Base-by-base conservation (phyloP, 1,284 basidiomycete species). In the Takashimella koratensis region DNA sequence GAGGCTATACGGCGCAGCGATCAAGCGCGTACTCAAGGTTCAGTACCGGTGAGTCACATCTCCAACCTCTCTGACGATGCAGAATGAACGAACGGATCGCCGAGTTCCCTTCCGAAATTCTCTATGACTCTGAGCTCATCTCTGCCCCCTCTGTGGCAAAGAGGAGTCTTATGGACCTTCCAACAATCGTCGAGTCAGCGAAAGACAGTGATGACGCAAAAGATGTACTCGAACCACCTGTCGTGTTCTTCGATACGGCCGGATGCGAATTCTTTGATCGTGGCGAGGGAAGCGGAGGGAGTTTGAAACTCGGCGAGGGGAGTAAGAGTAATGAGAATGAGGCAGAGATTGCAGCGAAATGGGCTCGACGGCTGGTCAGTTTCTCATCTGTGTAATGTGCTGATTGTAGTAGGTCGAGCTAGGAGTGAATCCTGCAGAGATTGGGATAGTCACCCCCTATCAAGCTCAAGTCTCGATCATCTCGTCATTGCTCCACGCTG, bases 311-410 rank as follows among this genome's bases (percentile, higher is more conserved):
- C 4, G 88, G 90, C 59, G 89, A 93, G 66, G 90, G 90, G 0
- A 93, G 89, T 63, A 83, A 87, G 63, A 87, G 84, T 63, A 98
- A 98, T 65, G 90, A 92, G 75, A 96, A 98, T 68, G 95, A 98
- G 67, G 90, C 86, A 0, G 83, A 81, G 10, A 80, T 97, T 2
- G 92, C 96, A 0, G 84, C 83, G 62, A 81, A 80, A 54, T 94
- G 92, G 85, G 84, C 92, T 0, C 81, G 85, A 40, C 84, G 82
- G 62, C 76, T 98, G 68, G 89, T 92, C 54, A 52, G 85, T 63
- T 19, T 44, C 22, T 20, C 19, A n/a, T 19, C 13, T 21, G 12
- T 22, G 11, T 4, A 13, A 24, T 12, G 16, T 21, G 10, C 48
- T 42, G 16, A 47, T 43, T 6, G 47, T 12, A 49, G 55, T 59